Evolutionary conservation across 2,329 filamentous ascomycete species (phyloP).

Genomic region (Leptographium wingfieldii): DNA sequence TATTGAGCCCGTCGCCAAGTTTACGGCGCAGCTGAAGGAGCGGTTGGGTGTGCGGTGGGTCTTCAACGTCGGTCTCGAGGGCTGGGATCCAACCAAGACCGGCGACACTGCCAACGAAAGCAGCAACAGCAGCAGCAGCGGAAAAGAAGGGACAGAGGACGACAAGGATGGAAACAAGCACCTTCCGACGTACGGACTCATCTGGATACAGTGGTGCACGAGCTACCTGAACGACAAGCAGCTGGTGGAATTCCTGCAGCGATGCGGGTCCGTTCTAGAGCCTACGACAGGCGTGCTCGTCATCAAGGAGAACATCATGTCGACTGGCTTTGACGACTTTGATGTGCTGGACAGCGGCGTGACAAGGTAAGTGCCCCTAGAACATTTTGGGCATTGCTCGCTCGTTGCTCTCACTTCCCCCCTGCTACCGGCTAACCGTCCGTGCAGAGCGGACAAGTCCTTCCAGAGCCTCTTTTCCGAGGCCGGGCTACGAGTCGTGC

Average conservation of each 20-base stretch:
- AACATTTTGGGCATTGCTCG: background rate
- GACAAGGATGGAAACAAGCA: conserved; percentile 17
- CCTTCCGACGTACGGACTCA: conserved; percentile 50
- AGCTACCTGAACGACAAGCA: conserved; percentile 69
- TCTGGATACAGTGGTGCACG: conserved; percentile 88
- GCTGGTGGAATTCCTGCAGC: conserved; percentile 51
- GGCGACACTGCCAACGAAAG: conserved; percentile 5
- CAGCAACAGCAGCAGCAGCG: background rate
- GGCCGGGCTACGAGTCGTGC: conserved; percentile 56
- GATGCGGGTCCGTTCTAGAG: conserved; percentile 36
- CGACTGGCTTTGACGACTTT: conserved; percentile 50
- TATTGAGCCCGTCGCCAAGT: conserved; percentile 74
- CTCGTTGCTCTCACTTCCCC: conserved; percentile 2
- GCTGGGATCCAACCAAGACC: conserved; percentile 41
- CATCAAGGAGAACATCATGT: conserved; percentile 68
- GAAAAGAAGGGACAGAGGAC: background rate
- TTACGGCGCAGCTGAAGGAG: conserved; percentile 50
- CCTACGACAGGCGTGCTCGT: conserved; percentile 43
- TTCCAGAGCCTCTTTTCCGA: conserved; percentile 57
- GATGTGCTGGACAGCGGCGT: conserved; percentile 67
- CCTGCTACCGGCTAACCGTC: background rate
- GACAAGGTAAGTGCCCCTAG: conserved; percentile 38
- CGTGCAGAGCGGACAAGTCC: conserved; percentile 51
- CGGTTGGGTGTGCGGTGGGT: conserved; percentile 48
- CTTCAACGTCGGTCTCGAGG: conserved; percentile 61